Percentiles rank a stretch among this genome's conserved stretches.
Conservation (phyloP, 164 flowering plant species). For the Nymphaea thermarum region DNA sequence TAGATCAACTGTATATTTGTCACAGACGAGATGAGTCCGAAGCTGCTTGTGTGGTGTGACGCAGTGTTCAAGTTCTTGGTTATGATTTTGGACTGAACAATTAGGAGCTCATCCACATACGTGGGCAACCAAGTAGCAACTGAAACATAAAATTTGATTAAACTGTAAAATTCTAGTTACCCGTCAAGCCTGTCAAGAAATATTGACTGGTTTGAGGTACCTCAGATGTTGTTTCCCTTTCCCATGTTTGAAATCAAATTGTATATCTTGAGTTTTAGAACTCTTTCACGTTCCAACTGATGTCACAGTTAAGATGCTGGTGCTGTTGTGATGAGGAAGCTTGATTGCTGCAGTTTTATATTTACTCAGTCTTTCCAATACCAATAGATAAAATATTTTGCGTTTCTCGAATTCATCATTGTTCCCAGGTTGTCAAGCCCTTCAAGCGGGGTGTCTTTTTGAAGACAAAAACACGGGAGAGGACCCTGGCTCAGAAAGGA, state of each 20-base stretch:
- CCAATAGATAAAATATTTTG: background rate
- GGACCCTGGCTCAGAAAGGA: too few species aligned
- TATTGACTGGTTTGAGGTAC: background rate
- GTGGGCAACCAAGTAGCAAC: background rate
- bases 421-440: background rate
- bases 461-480: too few species aligned
- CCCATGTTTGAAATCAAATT: background rate
- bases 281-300: background rate
- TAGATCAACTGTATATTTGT: conserved; percentile 7
- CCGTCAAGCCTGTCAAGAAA: background rate
- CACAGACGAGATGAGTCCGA: background rate
- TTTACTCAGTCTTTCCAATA: too few species aligned
- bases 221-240: background rate
- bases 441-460: too few species aligned
- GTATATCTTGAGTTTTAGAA: background rate
- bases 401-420: background rate
- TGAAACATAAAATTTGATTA: background rate
- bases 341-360: too few species aligned
- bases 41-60: background rate
- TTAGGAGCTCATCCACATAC: background rate
- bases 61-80: background rate
- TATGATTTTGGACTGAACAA: background rate
- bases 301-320: background rate
- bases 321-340: background rate
- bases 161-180: background rate